A percentile compares a stretch with the other conserved stretches of the same genome.
Evolutionary conservation across 352 stramenopile genomes (phyloP).

Genomic region (Globisporangium recalcitrans): DNA sequence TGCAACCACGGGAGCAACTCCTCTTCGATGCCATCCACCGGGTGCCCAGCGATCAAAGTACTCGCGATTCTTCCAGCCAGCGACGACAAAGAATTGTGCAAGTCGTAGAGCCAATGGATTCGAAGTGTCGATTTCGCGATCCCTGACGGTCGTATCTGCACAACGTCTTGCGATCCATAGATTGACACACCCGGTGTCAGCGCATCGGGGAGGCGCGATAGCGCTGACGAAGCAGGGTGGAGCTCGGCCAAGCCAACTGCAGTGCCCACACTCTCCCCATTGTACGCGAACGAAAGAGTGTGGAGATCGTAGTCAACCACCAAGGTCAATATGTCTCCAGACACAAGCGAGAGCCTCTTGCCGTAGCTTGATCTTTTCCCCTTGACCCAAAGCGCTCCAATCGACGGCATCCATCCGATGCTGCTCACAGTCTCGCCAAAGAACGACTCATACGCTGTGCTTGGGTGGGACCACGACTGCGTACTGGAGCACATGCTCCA

Average conservation of each 20-base stretch:
- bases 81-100: constrained; percentile 70
- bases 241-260: constrained; percentile 46
- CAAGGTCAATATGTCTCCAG: constrained; percentile 72
- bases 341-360: constrained; percentile 29
- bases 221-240: constrained; percentile 22
- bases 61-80: constrained; percentile 60
- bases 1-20: constrained; percentile 82
- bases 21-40: constrained; percentile 73
- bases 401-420: constrained; percentile 83
- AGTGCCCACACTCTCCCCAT: constrained; percentile 51
- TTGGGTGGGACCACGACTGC: constrained; percentile 1
- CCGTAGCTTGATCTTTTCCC: constrained; percentile 54
- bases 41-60: constrained; percentile 71
- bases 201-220: constrained; percentile 33
- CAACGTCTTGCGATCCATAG: constrained; percentile 63
- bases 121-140: constrained; percentile 72
- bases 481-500: constrained; percentile 28
- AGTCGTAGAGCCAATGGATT: constrained; percentile 80
- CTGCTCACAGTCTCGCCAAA: constrained; percentile 44
- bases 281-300: constrained; percentile 67
- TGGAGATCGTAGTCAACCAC: constrained; percentile 72
- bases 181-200: constrained; percentile 58
- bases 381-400: constrained; percentile 69
- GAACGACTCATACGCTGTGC: constrained; percentile 29
- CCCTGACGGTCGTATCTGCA: constrained; percentile 65